Evolutionary conservation across 2,329 filamentous ascomycete genomes (phyloP).

Genomic region (Coniella vitis): DNA sequence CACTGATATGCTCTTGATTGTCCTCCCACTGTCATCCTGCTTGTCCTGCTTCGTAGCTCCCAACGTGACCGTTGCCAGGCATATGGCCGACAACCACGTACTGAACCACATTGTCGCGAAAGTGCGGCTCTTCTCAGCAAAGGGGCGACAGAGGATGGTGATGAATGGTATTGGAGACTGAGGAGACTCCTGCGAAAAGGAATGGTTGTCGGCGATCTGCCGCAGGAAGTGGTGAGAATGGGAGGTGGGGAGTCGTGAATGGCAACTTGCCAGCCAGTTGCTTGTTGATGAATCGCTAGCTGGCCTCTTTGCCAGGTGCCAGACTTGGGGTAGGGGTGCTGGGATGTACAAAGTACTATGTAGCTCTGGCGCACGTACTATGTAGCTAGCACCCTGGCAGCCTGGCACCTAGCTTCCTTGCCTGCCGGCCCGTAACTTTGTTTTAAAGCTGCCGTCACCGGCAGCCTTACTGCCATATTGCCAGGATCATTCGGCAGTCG

Average conservation of each 20-base stretch:
- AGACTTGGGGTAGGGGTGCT: conserved; percentile 8
- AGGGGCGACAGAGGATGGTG: no score
- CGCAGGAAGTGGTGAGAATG: conserved; percentile 15
- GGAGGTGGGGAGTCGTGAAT: conserved; percentile 3
- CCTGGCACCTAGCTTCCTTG: conserved; percentile 3
- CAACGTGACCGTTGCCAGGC: conserved; percentile 44
- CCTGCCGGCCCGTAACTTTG: background rate
- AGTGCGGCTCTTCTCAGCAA: background rate
- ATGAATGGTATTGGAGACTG: background rate
- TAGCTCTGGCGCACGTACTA: no score
- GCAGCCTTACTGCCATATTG: no score
- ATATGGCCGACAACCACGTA: conserved; percentile 38
- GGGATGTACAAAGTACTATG: no score
- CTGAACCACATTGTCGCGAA: conserved; percentile 37
- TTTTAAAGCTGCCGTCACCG: background rate
- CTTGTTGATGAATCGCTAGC: conserved; percentile 18
- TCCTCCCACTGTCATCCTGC: conserved; percentile 23
- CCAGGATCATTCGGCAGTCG: no score
- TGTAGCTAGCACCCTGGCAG: no score
- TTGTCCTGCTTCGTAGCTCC: conserved; percentile 43
- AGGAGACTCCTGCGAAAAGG: conserved; percentile 3
- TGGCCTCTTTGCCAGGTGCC: conserved; percentile 21
- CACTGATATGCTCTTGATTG: conserved; percentile 46
- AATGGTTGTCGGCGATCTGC: conserved; percentile 12
- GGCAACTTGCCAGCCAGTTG: conserved; percentile 3